Base-by-base conservation (phyloP, 1,284 basidiomycete species). In the Pyrrhoderma noxium region DNA sequence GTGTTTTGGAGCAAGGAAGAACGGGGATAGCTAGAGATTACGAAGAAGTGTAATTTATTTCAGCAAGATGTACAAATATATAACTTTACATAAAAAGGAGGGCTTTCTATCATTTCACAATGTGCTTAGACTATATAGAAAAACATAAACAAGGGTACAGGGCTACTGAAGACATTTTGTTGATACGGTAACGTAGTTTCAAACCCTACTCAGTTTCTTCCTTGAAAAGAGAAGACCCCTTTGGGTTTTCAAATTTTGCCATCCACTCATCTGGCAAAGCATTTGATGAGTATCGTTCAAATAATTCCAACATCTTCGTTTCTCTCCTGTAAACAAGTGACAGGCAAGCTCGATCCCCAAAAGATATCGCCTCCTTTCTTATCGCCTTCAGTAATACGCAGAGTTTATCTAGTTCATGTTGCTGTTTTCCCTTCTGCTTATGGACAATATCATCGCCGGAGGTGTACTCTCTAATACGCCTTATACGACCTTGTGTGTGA, bases 1-100 rank as follows among this genome's bases (percentile, higher is more conserved):
- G 87, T 55, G 62, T 82, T 43, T 68, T 99, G 49, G 91, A 97
- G 67, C 85, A 95, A 66, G 95, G 92, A 1, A 72, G 91, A 52
- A 89, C 77, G 58, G 95, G 95, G 3, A 89, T 96, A 46, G 93
- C 95, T 27, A 78, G 85, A 57, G 90, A 88, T 3, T 98, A 99
- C 65, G 70, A 75, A 23, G 79, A 82, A 52, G 78, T 31, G 11
- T 31, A 31, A 11, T 31, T 5, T 31, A 31, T 31, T 31, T 31
- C 11, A 31, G 5, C 27, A 31, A 11, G 11, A 5, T 31, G 27
- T 31, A 31, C 27, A 31, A 31, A 31, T 31, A 5, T 31, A 11
- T 5, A 5, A 5, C 27, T 5, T 31, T 5, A 11, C 11, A 5
- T 31, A 31, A 31, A 31, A 31, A 31, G 11, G 27, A 11, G n/a